phyloP scores from a whole-genome alignment of 2,329 filamentous ascomycete species.

The Saccharata proteae region DNA sequence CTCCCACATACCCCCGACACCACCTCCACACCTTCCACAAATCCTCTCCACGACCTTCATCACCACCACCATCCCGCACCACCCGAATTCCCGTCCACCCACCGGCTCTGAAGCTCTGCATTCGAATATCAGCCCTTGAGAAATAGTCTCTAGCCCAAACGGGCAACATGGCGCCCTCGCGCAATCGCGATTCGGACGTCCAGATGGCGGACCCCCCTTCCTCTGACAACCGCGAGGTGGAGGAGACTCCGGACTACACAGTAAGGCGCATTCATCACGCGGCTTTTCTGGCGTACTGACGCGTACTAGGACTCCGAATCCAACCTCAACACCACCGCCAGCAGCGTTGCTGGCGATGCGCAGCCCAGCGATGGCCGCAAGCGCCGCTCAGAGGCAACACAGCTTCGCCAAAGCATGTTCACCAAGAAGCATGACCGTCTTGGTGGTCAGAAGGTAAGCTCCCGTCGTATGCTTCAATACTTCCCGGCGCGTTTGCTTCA shows the following conservation, averaged over 20 bases:
- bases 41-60: no score
- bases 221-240: conserved; percentile 14
- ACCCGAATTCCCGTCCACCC: no score
- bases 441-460: conserved; percentile 75
- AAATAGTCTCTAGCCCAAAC: conserved; percentile 8
- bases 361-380: conserved; percentile 62
- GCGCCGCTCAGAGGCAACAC: conserved; percentile 73
- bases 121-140: no score
- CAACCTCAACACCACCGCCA: conserved; percentile 58
- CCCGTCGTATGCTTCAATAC: not conserved
- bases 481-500: no score
- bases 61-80: no score
- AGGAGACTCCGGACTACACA: conserved; percentile 53
- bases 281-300: conserved; percentile 13
- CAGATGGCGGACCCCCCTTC: conserved; percentile 29
- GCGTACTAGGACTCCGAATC: conserved; percentile 50
- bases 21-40: no score
- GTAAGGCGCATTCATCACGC: conserved; percentile 22
- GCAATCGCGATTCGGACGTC: conserved; percentile 23
- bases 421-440: conserved; percentile 89
- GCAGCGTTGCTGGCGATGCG: conserved; percentile 71
- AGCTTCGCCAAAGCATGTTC: conserved; percentile 82
- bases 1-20: no score
- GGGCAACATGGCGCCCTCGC: conserved; percentile 26
- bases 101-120: no score